A percentile compares a stretch with the other conserved stretches of the same genome.
Conservation (phyloP, 2,329 filamentous ascomycete genomes). For the Podosphaera fusca region DNA sequence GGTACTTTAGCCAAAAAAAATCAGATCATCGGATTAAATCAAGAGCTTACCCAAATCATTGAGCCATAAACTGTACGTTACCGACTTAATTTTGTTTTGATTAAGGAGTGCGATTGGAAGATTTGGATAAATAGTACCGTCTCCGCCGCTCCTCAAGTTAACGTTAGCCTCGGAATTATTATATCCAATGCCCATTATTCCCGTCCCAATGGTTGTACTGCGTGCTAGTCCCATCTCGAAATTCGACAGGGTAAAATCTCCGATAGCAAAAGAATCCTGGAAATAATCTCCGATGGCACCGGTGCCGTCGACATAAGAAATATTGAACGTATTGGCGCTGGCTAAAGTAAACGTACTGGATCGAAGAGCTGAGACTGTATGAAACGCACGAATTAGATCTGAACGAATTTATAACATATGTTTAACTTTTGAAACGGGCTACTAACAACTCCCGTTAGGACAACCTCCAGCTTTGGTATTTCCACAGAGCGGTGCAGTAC, state of each 20-base stretch:
- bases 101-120: constrained; percentile 17
- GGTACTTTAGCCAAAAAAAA: constrained; percentile 4
- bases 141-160: constrained; percentile 18
- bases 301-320: constrained; percentile 35
- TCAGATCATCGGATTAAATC: too few species aligned
- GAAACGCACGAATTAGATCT: not conserved
- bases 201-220: constrained; percentile 25
- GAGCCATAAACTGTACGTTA: constrained; percentile 19
- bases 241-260: constrained; percentile 23
- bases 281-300: constrained; percentile 33
- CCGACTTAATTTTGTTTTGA: constrained; percentile 21
- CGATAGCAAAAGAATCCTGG: constrained; percentile 29
- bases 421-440: not conserved
- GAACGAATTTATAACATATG: not conserved
- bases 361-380: constrained; percentile 22
- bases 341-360: constrained; percentile 27
- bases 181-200: constrained; percentile 37
- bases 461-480: constrained; percentile 20
- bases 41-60: constrained; percentile 15
- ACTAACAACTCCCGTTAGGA: constrained; percentile 23
- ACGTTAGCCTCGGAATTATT: constrained; percentile 22
- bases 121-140: constrained; percentile 17
- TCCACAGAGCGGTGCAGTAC: constrained; percentile 12
- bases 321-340: constrained; percentile 25
- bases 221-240: constrained; percentile 33